Evolutionary conservation across 2,329 filamentous ascomycete genomes (phyloP).

Genomic region (Aspergillus sp.): DNA sequence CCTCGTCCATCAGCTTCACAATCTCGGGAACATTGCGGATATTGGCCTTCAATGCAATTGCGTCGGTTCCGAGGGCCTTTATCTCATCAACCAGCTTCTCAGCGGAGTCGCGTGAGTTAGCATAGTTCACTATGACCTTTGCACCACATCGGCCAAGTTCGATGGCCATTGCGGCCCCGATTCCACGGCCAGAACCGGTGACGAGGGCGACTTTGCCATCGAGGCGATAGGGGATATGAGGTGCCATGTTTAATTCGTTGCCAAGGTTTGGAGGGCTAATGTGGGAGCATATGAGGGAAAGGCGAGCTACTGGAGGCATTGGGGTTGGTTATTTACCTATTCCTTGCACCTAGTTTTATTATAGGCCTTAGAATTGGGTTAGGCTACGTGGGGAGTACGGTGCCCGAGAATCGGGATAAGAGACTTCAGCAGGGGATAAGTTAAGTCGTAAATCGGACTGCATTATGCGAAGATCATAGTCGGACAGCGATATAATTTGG

Average conservation of each 20-base stretch:
- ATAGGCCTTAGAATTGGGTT: not conserved
- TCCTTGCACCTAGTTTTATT: not conserved
- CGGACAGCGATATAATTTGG: not conserved
- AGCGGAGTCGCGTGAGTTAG: conserved; percentile 64
- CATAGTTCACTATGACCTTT: conserved; percentile 43
- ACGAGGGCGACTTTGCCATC: conserved; percentile 41
- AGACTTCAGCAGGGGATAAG: not conserved
- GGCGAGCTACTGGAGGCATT: not conserved
- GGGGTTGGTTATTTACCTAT: not conserved
- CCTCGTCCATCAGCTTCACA: conserved; percentile 62
- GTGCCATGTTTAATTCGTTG: not conserved
- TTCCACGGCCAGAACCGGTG: conserved; percentile 40
- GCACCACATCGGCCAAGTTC: conserved; percentile 43
- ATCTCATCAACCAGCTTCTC: conserved; percentile 66
- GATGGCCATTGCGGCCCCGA: conserved; percentile 43
- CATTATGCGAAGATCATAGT: not conserved
- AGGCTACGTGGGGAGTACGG: not conserved
- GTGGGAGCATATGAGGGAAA: not conserved
- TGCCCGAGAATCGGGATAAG: not conserved
- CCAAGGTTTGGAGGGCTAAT: not conserved
- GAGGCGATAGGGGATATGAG: conserved; percentile 13
- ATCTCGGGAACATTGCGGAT: conserved; percentile 65
- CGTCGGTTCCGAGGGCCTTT: conserved; percentile 62
- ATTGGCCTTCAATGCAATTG: conserved; percentile 67
- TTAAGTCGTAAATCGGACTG: not conserved